A percentile compares a stretch with the other conserved stretches of the same genome.
Conservation (phyloP, 352 stramenopile species). For the Globisporangium heterothallicum region DNA sequence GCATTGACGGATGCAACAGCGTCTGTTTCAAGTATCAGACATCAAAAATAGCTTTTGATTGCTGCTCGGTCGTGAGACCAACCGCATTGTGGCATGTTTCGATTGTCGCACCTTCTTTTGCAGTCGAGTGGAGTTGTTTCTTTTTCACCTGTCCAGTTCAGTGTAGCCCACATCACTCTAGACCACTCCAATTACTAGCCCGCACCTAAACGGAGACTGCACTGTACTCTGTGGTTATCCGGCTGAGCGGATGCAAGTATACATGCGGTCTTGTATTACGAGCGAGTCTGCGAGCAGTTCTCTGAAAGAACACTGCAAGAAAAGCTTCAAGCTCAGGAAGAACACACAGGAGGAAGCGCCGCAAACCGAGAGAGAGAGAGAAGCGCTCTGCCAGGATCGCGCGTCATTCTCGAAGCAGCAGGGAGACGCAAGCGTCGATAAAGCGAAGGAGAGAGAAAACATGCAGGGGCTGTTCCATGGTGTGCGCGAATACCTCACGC, state of each 20-base stretch:
- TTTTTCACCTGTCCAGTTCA: no score
- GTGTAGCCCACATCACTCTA: no score
- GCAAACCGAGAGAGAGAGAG: background rate
- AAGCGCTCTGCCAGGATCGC: background rate
- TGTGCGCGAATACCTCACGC: slow-evolving; percentile 85
- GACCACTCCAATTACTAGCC: no score
- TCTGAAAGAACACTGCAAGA: background rate
- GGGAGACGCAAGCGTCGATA: background rate
- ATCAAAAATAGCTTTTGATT: background rate
- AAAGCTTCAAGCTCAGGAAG: slow-evolving; percentile 9
- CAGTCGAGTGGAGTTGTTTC: no score
- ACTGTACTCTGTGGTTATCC: no score
- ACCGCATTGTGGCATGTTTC: background rate
- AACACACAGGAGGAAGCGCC: background rate
- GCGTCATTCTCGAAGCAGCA: slow-evolving; percentile 1
- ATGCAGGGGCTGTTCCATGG: slow-evolving; percentile 82
- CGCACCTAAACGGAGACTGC: no score
- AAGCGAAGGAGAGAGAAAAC: background rate
- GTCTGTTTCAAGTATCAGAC: background rate
- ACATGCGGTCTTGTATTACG: background rate
- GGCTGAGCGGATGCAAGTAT: background rate
- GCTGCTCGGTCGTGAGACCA: background rate
- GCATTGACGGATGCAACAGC: slow-evolving; percentile 2
- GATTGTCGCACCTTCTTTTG: background rate
- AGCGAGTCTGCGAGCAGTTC: no score